Evolutionary conservation across 768 basidiomycete species (phyloP), one percentile per base, ranked within the genome.

Genomic region (Amanita phalloides): DNA sequence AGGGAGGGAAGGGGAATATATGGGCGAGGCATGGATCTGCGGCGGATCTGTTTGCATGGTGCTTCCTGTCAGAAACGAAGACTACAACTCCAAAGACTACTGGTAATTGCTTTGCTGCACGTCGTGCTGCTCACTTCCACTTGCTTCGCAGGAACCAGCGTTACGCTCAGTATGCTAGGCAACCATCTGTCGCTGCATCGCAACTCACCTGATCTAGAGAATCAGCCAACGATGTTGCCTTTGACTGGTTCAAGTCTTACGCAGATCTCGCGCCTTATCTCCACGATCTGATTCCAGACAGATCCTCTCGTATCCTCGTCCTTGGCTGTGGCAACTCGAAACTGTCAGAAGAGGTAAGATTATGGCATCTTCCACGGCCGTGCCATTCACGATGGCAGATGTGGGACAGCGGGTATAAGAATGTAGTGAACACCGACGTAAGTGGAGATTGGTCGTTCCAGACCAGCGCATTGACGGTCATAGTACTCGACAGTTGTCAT

Each of bases 241-340:
- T 86, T 55, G 90, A 92, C 66, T 92, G 90, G 90, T 90, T 90
- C 71, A 90, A 89, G 63, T 79, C 81, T 7, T 92, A 90, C 58
- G 63, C 65, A 2, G 88, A 92, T 52, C 69, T 92, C n/a, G 74
- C 81, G 6, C 64, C 74, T 45, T 64, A 83, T 17, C 64, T 92
- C 17, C 73, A 73, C 37, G 75, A 75, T 32, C 67, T 84, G 30
- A 74, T 92, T 20, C 86, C 86, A 0, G 66, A 78, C 55, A 84
- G 75, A 62, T 60, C 62, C 3, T 73, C 80, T 1, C 70, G 73
- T 23, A 85, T 91, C 56, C 64, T 91, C 42, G 84, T 92, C 75
- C 78, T 92, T 14, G 87, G 86, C 49, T 91, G 89, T 60, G 89
- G 90, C 8, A 91, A 90, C 64, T 88, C 89, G 3, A 86, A 67